Percentiles rank a stretch among this genome's conserved stretches.
phyloP scores from a whole-genome alignment of 2,329 filamentous ascomycete genomes.

The Epichloe baconii region DNA sequence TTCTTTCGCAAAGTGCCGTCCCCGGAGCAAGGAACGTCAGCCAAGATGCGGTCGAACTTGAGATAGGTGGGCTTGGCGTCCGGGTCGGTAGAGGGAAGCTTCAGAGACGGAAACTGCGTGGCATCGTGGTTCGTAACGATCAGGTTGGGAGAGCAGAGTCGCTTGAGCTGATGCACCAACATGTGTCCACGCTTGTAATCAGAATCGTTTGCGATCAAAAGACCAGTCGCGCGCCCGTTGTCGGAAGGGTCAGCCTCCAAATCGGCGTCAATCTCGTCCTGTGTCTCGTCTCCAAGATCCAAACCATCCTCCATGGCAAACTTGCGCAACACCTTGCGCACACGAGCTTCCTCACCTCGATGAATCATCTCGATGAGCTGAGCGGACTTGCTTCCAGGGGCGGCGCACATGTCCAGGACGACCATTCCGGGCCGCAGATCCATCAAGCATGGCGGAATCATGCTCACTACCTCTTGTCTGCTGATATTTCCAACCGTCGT shows the following conservation, averaged over 20 bases:
- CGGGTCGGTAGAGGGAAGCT: slow-evolving; percentile 49
- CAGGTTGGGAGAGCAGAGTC: slow-evolving; percentile 88
- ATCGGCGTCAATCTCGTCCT: slow-evolving; percentile 34
- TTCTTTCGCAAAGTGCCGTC: slow-evolving; percentile 95
- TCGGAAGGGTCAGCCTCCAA: slow-evolving; percentile 52
- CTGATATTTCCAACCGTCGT: slow-evolving; percentile 96
- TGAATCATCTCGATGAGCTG: slow-evolving; percentile 94
- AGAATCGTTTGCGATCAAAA: slow-evolving; percentile 89
- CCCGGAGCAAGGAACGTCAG: slow-evolving; percentile 96
- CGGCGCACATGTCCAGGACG: slow-evolving; percentile 90
- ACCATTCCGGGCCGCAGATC: slow-evolving; percentile 85
- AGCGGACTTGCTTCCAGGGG: slow-evolving; percentile 86
- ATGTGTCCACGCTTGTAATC: slow-evolving; percentile 97
- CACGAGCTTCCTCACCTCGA: slow-evolving; percentile 76
- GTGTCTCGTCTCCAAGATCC: slow-evolving; percentile 33
- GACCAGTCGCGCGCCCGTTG: slow-evolving; percentile 75
- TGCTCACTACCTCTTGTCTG: slow-evolving; percentile 93
- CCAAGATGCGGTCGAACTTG: slow-evolving; percentile 92
- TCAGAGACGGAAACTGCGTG: slow-evolving; percentile 86
- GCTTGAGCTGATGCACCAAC: slow-evolving; percentile 95
- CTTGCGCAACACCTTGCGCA: slow-evolving; percentile 55
- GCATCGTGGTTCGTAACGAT: slow-evolving; percentile 98
- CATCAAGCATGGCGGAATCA: slow-evolving; percentile 93
- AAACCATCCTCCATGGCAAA: slow-evolving; percentile 49
- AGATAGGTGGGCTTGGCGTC: slow-evolving; percentile 57